A percentile compares a stretch with the other conserved stretches of the same genome.
phyloP scores from a whole-genome alignment of 129 eudicot species.

The Arctium minus region DNA sequence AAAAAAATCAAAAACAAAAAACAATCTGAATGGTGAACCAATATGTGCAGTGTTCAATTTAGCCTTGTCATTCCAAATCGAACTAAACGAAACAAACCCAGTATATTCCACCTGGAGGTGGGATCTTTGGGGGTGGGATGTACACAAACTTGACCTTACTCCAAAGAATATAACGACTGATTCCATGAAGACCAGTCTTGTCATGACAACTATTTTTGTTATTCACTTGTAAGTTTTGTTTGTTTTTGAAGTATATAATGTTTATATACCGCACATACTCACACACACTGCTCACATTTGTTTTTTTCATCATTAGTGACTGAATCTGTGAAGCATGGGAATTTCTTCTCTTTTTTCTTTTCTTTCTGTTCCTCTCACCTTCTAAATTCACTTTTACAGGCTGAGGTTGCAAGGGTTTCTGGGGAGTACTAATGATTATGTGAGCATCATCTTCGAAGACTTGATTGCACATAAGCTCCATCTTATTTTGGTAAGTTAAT shows the following conservation, averaged over 20 bases:
- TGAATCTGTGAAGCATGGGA: neutral
- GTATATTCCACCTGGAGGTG: no score
- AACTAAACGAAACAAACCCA: no score
- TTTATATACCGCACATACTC: neutral
- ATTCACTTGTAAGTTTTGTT: neutral
- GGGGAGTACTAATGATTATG: conserved; percentile 22
- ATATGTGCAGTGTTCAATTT: no score
- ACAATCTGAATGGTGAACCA: no score
- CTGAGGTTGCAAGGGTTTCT: conserved; percentile 35
- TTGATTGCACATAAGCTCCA: neutral
- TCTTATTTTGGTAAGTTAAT: neutral
- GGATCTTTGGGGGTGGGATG: no score
- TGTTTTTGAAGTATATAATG: neutral
- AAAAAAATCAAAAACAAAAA: no score
- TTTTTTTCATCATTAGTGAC: neutral
- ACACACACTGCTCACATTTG: neutral
- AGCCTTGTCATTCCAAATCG: no score
- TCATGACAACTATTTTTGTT: no score
- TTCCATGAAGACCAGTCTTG: no score
- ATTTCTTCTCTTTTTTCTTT: neutral
- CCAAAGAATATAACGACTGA: no score
- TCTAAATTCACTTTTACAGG: conserved; percentile 19
- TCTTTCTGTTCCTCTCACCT: neutral
- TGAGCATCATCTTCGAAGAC: conserved; percentile 1
- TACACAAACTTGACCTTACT: no score